Evolutionary conservation across 345 rosid species (phyloP).

Genomic region (Gynandropsis gynandra): DNA sequence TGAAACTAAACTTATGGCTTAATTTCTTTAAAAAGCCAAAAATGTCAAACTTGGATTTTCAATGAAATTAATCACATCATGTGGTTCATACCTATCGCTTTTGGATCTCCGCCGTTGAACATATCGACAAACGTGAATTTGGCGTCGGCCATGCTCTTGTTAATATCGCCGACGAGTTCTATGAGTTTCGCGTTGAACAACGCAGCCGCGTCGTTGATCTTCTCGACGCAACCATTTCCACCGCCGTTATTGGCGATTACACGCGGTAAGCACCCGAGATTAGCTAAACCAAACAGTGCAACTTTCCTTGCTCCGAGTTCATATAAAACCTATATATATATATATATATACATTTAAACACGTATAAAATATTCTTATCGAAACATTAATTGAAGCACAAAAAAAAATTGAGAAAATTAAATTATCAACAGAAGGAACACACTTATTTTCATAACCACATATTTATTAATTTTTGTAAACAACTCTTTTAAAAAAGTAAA

Average conservation of each 20-base stretch:
- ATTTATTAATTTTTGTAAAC: too few species aligned
- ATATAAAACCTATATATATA: conserved; percentile 18
- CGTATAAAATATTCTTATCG: neutral
- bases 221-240: conserved; percentile 16
- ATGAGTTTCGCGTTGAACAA: conserved; percentile 23
- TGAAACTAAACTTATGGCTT: too few species aligned
- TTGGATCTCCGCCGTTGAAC: conserved; percentile 8
- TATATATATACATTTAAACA: neutral
- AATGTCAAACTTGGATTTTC: too few species aligned
- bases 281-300: conserved; percentile 20
- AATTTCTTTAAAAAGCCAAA: too few species aligned
- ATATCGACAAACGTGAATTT: conserved; percentile 23
- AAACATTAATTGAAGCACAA: too few species aligned
- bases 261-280: conserved; percentile 28
- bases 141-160: conserved; percentile 15
- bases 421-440: too few species aligned
- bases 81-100: too few species aligned
- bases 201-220: conserved; percentile 23
- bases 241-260: neutral
- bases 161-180: conserved; percentile 24
- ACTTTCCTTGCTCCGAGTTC: conserved; percentile 30
- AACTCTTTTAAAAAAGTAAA: too few species aligned
- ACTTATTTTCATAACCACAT: too few species aligned
- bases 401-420: neutral
- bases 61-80: too few species aligned